A percentile compares a stretch with the other conserved stretches of the same genome.
Evolutionary conservation across 2,329 filamentous ascomycete genomes (phyloP).

Genomic region (Aspergillus fischeri): DNA sequence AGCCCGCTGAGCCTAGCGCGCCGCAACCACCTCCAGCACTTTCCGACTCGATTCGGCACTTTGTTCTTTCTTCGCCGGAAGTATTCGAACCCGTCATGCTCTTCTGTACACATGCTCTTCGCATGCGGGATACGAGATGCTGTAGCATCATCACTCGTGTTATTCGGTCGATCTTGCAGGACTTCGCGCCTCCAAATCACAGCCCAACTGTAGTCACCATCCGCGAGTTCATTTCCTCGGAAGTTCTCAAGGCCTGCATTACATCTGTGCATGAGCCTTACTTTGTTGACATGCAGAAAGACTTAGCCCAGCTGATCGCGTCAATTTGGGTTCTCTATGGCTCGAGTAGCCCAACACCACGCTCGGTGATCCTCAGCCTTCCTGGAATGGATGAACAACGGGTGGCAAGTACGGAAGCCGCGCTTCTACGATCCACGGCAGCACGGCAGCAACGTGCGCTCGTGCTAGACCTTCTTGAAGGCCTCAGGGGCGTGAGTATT

Average conservation of each 20-base stretch:
- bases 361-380: constrained; percentile 70
- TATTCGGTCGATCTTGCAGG: constrained; percentile 78
- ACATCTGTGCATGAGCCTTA: constrained; percentile 90
- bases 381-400: constrained; percentile 69
- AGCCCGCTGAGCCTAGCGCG: constrained; percentile 29
- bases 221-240: constrained; percentile 82
- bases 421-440: constrained; percentile 52
- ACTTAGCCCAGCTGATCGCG: constrained; percentile 82
- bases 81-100: constrained; percentile 85
- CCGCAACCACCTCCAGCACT: constrained; percentile 40
- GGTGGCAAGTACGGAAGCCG: constrained; percentile 61
- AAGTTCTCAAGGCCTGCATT: constrained; percentile 86
- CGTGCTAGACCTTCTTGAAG: constrained; percentile 78
- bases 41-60: constrained; percentile 65
- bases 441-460: constrained; percentile 75
- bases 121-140: constrained; percentile 84
- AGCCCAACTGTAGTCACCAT: constrained; percentile 61
- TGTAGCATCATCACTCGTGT: constrained; percentile 81
- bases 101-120: constrained; percentile 86
- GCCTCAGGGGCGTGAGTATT: constrained; percentile 84
- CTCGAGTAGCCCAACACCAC: constrained; percentile 64
- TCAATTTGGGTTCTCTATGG: constrained; percentile 76
- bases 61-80: constrained; percentile 71
- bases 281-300: constrained; percentile 93
- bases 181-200: constrained; percentile 57